Percentiles rank a stretch among this genome's conserved stretches.
Conservation (phyloP, 1,139 yeast species). For the Suhomyces ambrosiae region DNA sequence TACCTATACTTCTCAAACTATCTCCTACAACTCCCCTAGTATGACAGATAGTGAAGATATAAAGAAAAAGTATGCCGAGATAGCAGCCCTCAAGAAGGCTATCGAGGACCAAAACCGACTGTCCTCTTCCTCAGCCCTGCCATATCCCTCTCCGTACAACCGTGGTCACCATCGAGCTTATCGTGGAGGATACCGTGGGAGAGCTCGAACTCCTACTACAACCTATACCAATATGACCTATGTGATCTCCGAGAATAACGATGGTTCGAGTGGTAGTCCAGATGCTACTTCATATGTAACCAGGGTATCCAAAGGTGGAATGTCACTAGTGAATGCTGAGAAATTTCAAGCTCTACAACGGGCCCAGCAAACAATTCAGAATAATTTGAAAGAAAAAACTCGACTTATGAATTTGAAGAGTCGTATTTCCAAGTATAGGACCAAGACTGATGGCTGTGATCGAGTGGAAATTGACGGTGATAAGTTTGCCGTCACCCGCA, state of each 20-base stretch:
- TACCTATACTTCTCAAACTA: too few relatives aligned
- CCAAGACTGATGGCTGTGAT: slow-evolving; percentile 39
- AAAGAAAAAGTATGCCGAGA: slow-evolving; percentile 35
- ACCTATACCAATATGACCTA: slow-evolving; percentile 29
- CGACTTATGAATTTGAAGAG: slow-evolving; percentile 12
- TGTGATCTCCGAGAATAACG: slow-evolving; percentile 17
- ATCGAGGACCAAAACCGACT: slow-evolving; percentile 23
- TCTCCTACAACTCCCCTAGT: neutral
- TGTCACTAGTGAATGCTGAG: slow-evolving; percentile 38
- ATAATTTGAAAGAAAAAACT: slow-evolving; percentile 20
- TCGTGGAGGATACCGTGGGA: slow-evolving; percentile 12
- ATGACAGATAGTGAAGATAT: slow-evolving; percentile 21
- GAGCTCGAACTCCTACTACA: slow-evolving; percentile 7
- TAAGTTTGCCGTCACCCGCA: slow-evolving; percentile 35
- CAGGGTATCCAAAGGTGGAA: slow-evolving; percentile 33
- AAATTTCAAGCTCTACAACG: slow-evolving; percentile 15
- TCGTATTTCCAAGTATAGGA: slow-evolving; percentile 23
- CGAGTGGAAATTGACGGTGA: slow-evolving; percentile 36
- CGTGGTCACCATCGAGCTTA: too few relatives aligned
- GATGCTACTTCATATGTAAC: slow-evolving; percentile 21
- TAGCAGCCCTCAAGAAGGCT: slow-evolving; percentile 34
- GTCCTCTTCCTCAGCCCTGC: neutral
- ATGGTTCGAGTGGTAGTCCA: neutral
- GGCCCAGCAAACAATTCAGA: slow-evolving; percentile 20
- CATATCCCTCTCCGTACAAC: too few relatives aligned